phyloP scores from a whole-genome alignment of 768 basidiomycete species.

The Guyanaporus albipodus region DNA sequence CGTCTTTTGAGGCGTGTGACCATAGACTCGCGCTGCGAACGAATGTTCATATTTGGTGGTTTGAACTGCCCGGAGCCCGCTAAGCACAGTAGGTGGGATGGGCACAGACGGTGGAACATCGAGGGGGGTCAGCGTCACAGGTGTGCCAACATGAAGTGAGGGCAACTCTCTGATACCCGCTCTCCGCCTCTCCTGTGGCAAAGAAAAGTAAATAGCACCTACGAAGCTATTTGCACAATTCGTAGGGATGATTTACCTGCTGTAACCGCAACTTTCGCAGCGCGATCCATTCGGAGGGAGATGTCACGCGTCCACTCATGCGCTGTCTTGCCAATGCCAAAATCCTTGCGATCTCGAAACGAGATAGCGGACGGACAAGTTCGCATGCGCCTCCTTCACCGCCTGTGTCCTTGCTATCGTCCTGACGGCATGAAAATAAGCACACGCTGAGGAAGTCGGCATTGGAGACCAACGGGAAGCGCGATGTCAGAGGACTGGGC shows the following conservation, averaged over 20 bases:
- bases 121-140: constrained; percentile 25
- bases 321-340: constrained; percentile 22
- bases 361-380: constrained; percentile 39
- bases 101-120: constrained; percentile 23
- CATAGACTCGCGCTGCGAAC: constrained; percentile 62
- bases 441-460: background rate
- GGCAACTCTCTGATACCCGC: constrained; percentile 7
- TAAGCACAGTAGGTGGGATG: constrained; percentile 36
- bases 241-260: constrained; percentile 21
- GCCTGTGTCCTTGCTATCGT: constrained; percentile 2
- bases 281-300: constrained; percentile 33
- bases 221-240: background rate
- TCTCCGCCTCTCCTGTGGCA: constrained; percentile 20
- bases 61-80: constrained; percentile 51
- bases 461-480: constrained; percentile 13
- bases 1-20: constrained; percentile 26
- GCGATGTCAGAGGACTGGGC: constrained; percentile 10
- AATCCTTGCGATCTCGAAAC: constrained; percentile 38
- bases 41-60: constrained; percentile 65
- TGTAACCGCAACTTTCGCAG: constrained; percentile 46
- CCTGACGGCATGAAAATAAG: constrained; percentile 1
- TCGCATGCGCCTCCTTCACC: constrained; percentile 18
- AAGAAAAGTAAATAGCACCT: too few relatives aligned
- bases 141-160: background rate
- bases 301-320: constrained; percentile 11